Base-by-base conservation (phyloP, 83 land plant genomes). In the Larix sibirica region DNA sequence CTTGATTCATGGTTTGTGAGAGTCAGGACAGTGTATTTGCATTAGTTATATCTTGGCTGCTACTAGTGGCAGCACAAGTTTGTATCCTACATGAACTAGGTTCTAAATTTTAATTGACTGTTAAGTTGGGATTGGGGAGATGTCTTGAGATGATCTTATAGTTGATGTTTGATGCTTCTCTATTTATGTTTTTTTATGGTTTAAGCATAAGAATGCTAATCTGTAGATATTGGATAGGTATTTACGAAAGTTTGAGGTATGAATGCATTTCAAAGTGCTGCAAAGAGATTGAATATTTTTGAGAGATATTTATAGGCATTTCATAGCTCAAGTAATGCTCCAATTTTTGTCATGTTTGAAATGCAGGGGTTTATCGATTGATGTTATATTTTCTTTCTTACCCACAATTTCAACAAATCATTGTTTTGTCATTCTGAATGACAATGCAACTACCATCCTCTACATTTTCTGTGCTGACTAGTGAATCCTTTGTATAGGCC, bases 251-350 rank as follows among this genome's bases (percentile, higher is more conserved):
- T 24, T 44, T 3, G 24, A 74, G 28, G 47, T 74, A 23, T 54
- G 47, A 74, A 74, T 74, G 58, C 47, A 74, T 74, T 74, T 74
- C 77, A 74, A 74, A 9, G 12, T 10, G 56, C 14, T 44, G 56
- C 17, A 38, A 18, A 0, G 14, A 10, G 56, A 21, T 21, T 74
- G 16, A 21, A 44, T 44, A 16, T 74, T n/a, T 74, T 74, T 21
- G 12, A 36, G 47, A 42, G 47, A 44, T 44, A n/a, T 74, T n/a
- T 44, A 42, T 54, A 40, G 77, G 54, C 56, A 73, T 38, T 73
- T 42, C 21, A 16, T 17, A 16, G 44, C 38, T 54, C 59, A 54
- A 54, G 59, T 6, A 69, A 17, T 69, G 42, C 54, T 40, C 23
- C 42, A 42, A 54, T 74, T 21, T 0, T 23, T 74, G 12, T 74